These are phyloP conservation scores for Trametes versicolor DNA, from an alignment of 1,284 basidiomycete species.

Conservation along the genomic window DNA sequence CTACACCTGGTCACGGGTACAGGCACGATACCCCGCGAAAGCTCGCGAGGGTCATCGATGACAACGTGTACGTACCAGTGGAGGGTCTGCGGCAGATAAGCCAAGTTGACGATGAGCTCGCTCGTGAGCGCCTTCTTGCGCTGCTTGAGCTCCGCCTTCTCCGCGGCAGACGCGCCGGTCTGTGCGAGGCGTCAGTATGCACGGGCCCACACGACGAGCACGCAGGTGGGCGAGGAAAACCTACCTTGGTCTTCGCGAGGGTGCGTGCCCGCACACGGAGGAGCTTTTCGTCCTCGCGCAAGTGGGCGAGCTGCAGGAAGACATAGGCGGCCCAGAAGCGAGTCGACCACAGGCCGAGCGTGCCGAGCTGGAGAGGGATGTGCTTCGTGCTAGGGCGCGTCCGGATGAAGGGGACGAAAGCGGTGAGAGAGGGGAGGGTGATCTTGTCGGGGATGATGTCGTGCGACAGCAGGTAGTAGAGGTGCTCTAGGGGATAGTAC, in stretches of 20 bases:
- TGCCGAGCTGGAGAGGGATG: slow-evolving; percentile 56
- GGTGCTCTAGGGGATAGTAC: slow-evolving; percentile 85
- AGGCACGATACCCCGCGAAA: not conserved
- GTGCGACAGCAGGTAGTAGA: slow-evolving; percentile 75
- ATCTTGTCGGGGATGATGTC: slow-evolving; percentile 67
- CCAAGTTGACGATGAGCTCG: slow-evolving; percentile 78
- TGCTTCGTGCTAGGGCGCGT: slow-evolving; percentile 46
- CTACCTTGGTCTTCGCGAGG: slow-evolving; percentile 65
- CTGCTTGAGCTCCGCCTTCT: slow-evolving; percentile 65
- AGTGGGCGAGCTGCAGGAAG: slow-evolving; percentile 75
- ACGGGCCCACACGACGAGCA: not conserved
- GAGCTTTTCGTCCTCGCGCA: slow-evolving; percentile 72
- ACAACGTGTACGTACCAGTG: slow-evolving; percentile 73
- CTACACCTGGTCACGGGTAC: not conserved
- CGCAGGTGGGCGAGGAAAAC: not conserved
- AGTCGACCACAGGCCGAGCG: slow-evolving; percentile 68
- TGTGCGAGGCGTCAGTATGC: slow-evolving; percentile 16
- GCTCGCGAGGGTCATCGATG: not conserved
- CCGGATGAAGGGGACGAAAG: slow-evolving; percentile 42
- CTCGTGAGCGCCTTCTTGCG: slow-evolving; percentile 78
- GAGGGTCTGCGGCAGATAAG: slow-evolving; percentile 82
- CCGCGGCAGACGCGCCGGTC: slow-evolving; percentile 50
- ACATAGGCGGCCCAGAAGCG: slow-evolving; percentile 84
- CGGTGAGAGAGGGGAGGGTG: slow-evolving; percentile 53
- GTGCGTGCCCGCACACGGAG: slow-evolving; percentile 62